Evolutionary conservation across 768 basidiomycete species (phyloP).

Genomic region (Auricularia cornea): DNA sequence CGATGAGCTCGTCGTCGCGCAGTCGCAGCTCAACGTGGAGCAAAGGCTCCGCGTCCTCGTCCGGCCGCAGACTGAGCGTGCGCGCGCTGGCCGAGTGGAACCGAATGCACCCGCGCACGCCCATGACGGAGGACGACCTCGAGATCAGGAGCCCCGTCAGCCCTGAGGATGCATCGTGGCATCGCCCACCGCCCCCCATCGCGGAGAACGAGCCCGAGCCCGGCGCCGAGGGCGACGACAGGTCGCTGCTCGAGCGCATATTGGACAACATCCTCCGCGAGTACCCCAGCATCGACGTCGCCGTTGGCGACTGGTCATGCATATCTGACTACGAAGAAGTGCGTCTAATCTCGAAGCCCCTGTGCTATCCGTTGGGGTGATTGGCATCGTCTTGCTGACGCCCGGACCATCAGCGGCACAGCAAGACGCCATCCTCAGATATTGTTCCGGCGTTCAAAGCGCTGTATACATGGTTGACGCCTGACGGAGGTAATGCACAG

Average conservation of each 20-base stretch:
- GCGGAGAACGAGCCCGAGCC: not conserved
- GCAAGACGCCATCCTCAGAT: not conserved
- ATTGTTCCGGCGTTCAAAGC: not conserved
- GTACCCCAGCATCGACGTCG: not conserved
- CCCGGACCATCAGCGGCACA: not conserved
- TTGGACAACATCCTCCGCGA: not conserved
- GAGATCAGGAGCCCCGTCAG: not conserved
- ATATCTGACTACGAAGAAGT: slow-evolving; percentile 1
- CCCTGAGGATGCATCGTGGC: not conserved
- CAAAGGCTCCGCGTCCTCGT: not conserved
- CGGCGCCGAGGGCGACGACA: not conserved
- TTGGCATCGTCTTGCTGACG: not conserved
- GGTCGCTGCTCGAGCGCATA: not conserved
- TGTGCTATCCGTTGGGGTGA: not conserved
- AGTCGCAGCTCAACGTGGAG: not conserved
- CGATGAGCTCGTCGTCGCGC: not conserved
- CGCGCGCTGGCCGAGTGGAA: not conserved
- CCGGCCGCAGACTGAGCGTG: not conserved
- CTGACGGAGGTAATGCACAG: not conserved
- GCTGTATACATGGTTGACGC: not conserved
- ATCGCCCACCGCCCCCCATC: not conserved
- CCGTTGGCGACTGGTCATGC: not conserved
- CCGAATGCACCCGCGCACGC: not conserved
- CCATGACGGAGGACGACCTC: not conserved
- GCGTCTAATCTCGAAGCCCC: not conserved